Conservation (phyloP, 768 basidiomycete genomes). For the Amanita rubescens region DNA sequence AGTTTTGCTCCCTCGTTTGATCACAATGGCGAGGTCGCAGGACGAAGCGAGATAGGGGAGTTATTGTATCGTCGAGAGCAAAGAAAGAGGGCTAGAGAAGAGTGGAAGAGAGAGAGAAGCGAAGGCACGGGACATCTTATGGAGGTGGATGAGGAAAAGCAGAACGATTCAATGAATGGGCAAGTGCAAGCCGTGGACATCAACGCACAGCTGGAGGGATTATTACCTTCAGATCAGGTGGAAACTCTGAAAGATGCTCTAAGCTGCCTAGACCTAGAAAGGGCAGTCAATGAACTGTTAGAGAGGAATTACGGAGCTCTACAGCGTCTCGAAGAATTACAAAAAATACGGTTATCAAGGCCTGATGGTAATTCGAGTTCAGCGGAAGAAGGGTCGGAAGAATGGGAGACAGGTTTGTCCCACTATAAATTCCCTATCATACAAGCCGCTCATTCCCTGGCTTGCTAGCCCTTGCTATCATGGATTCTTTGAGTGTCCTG, state of each 20-base stretch:
- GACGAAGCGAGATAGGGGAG: constrained; percentile 53
- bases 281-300: constrained; percentile 60
- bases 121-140: constrained; percentile 20
- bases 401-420: constrained; percentile 68
- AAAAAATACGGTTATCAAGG: constrained; percentile 44
- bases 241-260: constrained; percentile 53
- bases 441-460: constrained; percentile 9
- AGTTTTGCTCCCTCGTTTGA: constrained; percentile 78
- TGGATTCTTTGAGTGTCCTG: constrained; percentile 61
- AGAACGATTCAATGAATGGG: constrained; percentile 9
- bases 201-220: constrained; percentile 38
- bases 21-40: constrained; percentile 68
- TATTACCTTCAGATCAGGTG: constrained; percentile 52
- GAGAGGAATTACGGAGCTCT: constrained; percentile 60
- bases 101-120: constrained; percentile 19
- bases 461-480: constrained; percentile 58
- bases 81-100: constrained; percentile 26
- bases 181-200: constrained; percentile 20
- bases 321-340: constrained; percentile 56
- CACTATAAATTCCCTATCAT: constrained; percentile 4
- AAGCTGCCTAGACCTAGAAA: constrained; percentile 56
- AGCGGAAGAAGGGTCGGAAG: constrained; percentile 66
- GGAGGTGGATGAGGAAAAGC: constrained; percentile 16
- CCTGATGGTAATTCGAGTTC: constrained; percentile 34
- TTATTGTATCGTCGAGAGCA: constrained; percentile 45